Base-by-base conservation (phyloP, 108 stramenopile genomes). In the Cyclotella choctawhatcheeana region DNA sequence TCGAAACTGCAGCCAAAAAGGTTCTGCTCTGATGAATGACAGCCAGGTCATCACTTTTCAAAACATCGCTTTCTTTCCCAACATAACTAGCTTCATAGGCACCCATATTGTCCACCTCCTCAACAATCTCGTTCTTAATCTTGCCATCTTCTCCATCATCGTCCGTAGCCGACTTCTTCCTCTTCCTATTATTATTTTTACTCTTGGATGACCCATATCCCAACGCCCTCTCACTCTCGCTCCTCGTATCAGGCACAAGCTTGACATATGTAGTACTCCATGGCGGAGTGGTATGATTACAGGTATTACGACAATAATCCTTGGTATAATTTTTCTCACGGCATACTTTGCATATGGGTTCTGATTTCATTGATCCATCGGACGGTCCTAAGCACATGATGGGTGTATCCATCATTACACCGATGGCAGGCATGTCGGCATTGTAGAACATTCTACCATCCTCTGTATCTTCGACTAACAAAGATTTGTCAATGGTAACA, bases 401-500 rank as follows among this genome's bases (percentile, higher is more conserved):
- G 32, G 76, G 76, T 29, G 69, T 64, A 2, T 69, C 63, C 44
- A 51, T 52, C 16, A 77, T 53, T 44, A 53, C 20, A 16, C 31
- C 51, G 13, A 64, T 52, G 45, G 47, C 40, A 30, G 76, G 68
- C 2, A 76, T 27, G 21, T 68, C 66, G n/a, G n/a, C n/a, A 0
- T 45, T 40, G 27, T 58, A 67, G 32, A 40, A 34, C n/a, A 61
- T 18, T 24, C 20, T 67, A 18, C 74, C 74, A 33, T 76, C 44
- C 0, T 52, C 51, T 21, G 37, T 52, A 24, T 37, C 14, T 2
- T 43, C 69, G 4, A 77, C 20, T 0, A 53, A 51, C 2, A 86
- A 86, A 24, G 86, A 77, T 58, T 90, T 88, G 54, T 92, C 43
- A 10, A n/a, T n/a, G n/a, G 93, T 90, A 29, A 94, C 62, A 44